Conservation (phyloP, 306 rosid species). For the Acmispon strigosus region DNA sequence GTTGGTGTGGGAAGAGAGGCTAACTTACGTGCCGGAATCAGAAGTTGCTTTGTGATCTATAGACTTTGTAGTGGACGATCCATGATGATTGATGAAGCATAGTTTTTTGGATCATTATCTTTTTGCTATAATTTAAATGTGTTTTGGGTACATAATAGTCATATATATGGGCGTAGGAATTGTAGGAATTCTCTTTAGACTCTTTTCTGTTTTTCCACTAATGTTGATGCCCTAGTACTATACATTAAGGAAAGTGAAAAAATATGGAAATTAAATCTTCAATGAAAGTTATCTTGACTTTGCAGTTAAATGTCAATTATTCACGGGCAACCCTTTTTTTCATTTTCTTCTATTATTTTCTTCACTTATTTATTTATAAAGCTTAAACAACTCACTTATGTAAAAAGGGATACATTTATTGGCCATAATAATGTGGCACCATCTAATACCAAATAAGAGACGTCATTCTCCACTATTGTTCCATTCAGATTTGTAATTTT, state of each 20-base stretch:
- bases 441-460: too few relatives aligned
- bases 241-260: constrained; percentile 13
- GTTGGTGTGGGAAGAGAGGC: constrained; percentile 93
- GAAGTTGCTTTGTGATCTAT: constrained; percentile 58
- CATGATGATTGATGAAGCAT: not conserved
- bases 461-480: too few relatives aligned
- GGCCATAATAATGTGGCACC: too few relatives aligned
- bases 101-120: constrained; percentile 28
- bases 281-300: constrained; percentile 8
- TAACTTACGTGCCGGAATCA: constrained; percentile 58
- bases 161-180: constrained; percentile 38
- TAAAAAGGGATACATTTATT: too few relatives aligned
- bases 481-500: too few relatives aligned
- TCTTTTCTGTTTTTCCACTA: constrained; percentile 13
- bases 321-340: too few relatives aligned
- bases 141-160: constrained; percentile 45
- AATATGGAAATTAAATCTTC: constrained; percentile 11
- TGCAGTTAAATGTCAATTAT: constrained; percentile 1
- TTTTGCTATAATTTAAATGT: constrained; percentile 3
- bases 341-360: not conserved
- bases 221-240: constrained; percentile 12
- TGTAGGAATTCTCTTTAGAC: constrained; percentile 27
- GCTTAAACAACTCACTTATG: too few relatives aligned
- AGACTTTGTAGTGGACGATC: not conserved
- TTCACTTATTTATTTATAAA: too few relatives aligned